Conservation (phyloP, 176 grass and related monocot genomes). For the Musa troglodytarum region DNA sequence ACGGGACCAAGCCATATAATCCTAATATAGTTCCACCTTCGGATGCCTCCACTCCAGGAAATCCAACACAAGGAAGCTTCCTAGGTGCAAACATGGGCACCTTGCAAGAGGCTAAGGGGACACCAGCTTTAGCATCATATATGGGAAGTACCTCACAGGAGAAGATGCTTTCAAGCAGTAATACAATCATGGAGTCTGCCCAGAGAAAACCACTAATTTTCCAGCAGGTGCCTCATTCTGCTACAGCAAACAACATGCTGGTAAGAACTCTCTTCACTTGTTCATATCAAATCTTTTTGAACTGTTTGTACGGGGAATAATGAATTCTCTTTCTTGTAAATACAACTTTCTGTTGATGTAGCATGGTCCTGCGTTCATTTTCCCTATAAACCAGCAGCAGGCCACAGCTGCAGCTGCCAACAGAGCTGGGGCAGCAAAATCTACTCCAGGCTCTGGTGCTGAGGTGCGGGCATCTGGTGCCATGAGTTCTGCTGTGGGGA, state of each 20-base stretch:
- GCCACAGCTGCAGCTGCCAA: constrained; percentile 42
- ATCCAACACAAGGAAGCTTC: constrained; percentile 63
- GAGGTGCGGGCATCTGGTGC: constrained; percentile 29
- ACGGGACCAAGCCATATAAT: constrained; percentile 58
- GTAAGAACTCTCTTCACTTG: constrained; percentile 23
- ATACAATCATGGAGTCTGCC: constrained; percentile 32
- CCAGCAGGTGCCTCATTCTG: constrained; percentile 54
- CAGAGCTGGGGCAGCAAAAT: constrained; percentile 48
- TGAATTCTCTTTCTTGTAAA: background rate
- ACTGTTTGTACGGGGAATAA: background rate
- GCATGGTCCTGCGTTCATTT: constrained; percentile 73
- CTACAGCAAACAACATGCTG: constrained; percentile 50
- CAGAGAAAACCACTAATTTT: constrained; percentile 69
- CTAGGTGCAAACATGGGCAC: constrained; percentile 42
- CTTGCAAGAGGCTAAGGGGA: constrained; percentile 46
- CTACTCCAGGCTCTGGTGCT: constrained; percentile 27
- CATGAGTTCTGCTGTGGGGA: constrained; percentile 25
- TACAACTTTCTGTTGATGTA: constrained; percentile 20
- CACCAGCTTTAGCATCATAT: constrained; percentile 31
- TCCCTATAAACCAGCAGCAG: constrained; percentile 81
- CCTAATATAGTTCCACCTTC: constrained; percentile 48
- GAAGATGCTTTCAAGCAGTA: constrained; percentile 16
- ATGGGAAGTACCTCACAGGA: constrained; percentile 42
- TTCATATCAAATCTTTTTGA: background rate
- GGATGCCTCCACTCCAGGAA: constrained; percentile 46